A percentile compares a stretch with the other conserved stretches of the same genome.
Evolutionary conservation across 2,329 filamentous ascomycete genomes (phyloP).

Genomic region (Aureobasidium zeae): DNA sequence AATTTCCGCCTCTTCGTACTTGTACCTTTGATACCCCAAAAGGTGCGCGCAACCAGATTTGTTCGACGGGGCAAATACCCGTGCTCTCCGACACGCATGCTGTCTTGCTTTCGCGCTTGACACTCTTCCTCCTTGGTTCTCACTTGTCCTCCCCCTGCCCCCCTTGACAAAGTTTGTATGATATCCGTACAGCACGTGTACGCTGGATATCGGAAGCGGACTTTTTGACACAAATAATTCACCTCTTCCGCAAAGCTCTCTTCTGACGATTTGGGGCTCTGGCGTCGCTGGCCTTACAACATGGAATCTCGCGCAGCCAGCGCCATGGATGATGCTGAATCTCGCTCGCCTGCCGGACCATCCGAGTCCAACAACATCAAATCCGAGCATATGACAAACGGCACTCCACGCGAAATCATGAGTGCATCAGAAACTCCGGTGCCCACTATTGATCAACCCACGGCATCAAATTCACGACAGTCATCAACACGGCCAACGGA

Average conservation of each 20-base stretch:
- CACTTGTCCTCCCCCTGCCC: neutral
- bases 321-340: slow-evolving; percentile 11
- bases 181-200: neutral
- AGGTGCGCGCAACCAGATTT: slow-evolving; percentile 10
- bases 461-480: slow-evolving; percentile 6
- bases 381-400: neutral
- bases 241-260: slow-evolving; percentile 1
- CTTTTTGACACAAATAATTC: neutral
- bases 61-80: slow-evolving; percentile 9
- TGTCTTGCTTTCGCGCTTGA: slow-evolving; percentile 8
- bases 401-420: slow-evolving; percentile 6
- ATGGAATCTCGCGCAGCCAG: slow-evolving; percentile 11
- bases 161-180: neutral
- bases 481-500: slow-evolving; percentile 11
- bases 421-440: slow-evolving; percentile 12
- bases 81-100: slow-evolving; percentile 15
- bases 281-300: slow-evolving; percentile 5
- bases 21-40: slow-evolving; percentile 10
- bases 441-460: slow-evolving; percentile 1
- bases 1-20: slow-evolving; percentile 12
- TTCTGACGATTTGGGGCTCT: slow-evolving; percentile 5
- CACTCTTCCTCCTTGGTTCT: neutral
- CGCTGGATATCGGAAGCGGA: neutral
- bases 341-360: slow-evolving; percentile 1
- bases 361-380: neutral